A percentile compares a stretch with the other conserved stretches of the same genome.
These are phyloP conservation scores for Bruguiera gymnorhiza DNA, from an alignment of 345 rosid species.

Conservation along the genomic window DNA sequence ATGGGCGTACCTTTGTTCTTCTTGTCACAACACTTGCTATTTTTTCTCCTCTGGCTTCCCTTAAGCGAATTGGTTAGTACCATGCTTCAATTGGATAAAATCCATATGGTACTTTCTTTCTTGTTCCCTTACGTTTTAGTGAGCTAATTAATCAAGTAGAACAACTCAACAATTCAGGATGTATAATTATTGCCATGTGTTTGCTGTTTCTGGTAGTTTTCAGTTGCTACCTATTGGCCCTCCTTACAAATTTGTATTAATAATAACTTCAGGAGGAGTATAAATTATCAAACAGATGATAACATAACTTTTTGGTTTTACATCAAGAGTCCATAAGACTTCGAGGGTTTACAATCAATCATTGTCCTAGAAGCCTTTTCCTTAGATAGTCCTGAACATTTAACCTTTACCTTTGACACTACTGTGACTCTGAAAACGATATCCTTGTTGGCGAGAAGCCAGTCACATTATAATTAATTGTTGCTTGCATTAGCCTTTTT, in stretches of 20 bases:
- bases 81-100: slow-evolving; percentile 6
- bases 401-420: too few species aligned
- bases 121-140: background rate
- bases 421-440: background rate
- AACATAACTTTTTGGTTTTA: too few species aligned
- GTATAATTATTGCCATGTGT: too few species aligned
- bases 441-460: background rate
- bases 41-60: slow-evolving; percentile 75
- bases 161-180: too few species aligned
- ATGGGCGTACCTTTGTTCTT: slow-evolving; percentile 54
- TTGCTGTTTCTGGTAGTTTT: background rate
- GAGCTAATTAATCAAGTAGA: background rate
- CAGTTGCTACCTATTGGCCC: background rate
- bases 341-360: too few species aligned
- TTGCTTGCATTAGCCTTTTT: background rate
- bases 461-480: background rate
- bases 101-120: background rate
- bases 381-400: too few species aligned
- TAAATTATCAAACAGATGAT: too few species aligned
- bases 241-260: background rate
- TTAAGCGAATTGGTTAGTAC: slow-evolving; percentile 72
- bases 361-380: too few species aligned
- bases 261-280: too few species aligned
- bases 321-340: too few species aligned
- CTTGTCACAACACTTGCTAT: slow-evolving; percentile 54